Percentiles rank a stretch among this genome's conserved stretches.
phyloP scores from a whole-genome alignment of 768 basidiomycete species.

The Collybia mongolica region DNA sequence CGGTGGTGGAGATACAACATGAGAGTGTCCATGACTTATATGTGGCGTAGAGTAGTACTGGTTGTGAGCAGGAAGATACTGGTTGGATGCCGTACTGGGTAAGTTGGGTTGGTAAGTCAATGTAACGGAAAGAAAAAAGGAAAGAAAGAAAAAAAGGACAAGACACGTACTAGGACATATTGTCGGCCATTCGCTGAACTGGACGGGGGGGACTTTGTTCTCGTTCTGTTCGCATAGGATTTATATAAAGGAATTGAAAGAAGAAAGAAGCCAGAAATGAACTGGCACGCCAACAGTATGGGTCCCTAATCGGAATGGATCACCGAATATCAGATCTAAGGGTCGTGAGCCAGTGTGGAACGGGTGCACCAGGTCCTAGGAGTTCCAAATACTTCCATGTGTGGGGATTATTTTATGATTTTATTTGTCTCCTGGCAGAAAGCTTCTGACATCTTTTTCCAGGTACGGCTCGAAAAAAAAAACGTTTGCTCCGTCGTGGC shows the following conservation, averaged over 20 bases:
- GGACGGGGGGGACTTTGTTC: conserved; percentile 32
- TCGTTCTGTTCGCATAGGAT: conserved; percentile 43
- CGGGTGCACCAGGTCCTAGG: conserved; percentile 40
- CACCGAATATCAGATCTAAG: conserved; percentile 73
- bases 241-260: conserved; percentile 53
- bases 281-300: conserved; percentile 37
- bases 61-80: conserved; percentile 38
- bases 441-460: conserved; percentile 35
- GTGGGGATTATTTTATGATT: conserved; percentile 35
- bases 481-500: conserved; percentile 25
- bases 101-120: conserved; percentile 24
- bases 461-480: conserved; percentile 33
- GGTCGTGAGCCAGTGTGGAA: conserved; percentile 54
- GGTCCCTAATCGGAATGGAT: conserved; percentile 49
- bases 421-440: conserved; percentile 36
- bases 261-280: conserved; percentile 38
- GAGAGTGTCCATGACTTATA: conserved; percentile 41
- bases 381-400: conserved; percentile 34
- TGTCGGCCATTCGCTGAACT: conserved; percentile 50
- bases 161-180: conserved; percentile 52
- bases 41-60: conserved; percentile 40
- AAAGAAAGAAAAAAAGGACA: conserved; percentile 5
- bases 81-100: conserved; percentile 30
- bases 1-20: conserved; percentile 47
- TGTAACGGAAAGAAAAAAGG: conserved; percentile 5